A percentile compares a stretch with the other conserved stretches of the same genome.
Evolutionary conservation across 75 land plant species (phyloP).

Genomic region (Ceratopteris richardii): DNA sequence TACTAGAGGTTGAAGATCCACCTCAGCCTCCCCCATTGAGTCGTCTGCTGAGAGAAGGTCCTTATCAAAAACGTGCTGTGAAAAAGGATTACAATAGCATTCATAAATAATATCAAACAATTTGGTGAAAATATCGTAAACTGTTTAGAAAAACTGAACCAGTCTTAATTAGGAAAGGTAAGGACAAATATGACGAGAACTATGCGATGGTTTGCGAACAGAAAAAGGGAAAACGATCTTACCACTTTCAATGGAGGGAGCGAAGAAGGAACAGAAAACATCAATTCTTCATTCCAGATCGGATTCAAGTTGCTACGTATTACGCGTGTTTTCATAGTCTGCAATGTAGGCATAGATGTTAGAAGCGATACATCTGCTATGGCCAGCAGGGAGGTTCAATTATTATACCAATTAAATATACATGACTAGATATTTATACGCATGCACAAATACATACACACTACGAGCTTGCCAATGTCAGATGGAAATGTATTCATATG

Average conservation of each 20-base stretch:
- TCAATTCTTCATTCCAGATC: conserved; percentile 88
- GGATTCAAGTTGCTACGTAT: conserved; percentile 84
- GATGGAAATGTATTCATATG: no score
- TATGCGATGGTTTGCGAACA: no score
- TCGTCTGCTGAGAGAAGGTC: conserved; percentile 91
- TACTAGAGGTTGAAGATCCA: conserved; percentile 82
- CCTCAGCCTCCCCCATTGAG: conserved; percentile 92
- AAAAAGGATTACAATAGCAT: background rate
- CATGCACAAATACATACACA: no score
- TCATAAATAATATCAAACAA: background rate
- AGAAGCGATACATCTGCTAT: no score
- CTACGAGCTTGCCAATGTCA: no score
- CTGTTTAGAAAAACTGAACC: no score
- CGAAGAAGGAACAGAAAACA: conserved; percentile 72
- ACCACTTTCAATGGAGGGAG: conserved; percentile 75
- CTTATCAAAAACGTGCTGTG: conserved; percentile 77
- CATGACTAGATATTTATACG: no score
- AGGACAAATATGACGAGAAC: no score
- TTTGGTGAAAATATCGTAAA: no score
- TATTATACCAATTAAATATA: no score
- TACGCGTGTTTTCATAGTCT: conserved; percentile 65
- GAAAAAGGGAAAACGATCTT: conserved; percentile 3
- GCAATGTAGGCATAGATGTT: conserved; percentile 6
- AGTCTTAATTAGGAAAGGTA: no score
- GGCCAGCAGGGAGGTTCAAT: no score